Percentiles rank a stretch among this genome's conserved stretches.
phyloP scores from a whole-genome alignment of 805 yeast genomes.

The Metschnikowia reukaufii region DNA sequence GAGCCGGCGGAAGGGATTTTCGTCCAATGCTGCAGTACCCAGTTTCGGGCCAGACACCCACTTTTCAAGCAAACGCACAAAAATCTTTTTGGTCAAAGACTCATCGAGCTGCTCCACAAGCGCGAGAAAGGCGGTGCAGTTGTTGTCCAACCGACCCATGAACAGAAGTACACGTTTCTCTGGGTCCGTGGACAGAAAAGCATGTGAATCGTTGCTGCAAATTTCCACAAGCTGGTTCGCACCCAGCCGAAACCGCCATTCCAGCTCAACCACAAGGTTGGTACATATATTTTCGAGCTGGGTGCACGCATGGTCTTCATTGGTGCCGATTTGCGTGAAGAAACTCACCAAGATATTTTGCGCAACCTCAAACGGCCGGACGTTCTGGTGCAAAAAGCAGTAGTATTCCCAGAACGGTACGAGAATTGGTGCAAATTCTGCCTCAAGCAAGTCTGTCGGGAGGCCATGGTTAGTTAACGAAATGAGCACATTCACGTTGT shows the following conservation, averaged over 20 bases:
- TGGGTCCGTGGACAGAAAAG: conserved; percentile 9
- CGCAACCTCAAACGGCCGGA: conserved; percentile 36
- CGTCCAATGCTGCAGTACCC: conserved; percentile 14
- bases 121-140: conserved; percentile 30
- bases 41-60: conserved; percentile 48
- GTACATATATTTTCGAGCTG: conserved; percentile 32
- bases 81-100: conserved; percentile 44
- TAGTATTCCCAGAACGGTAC: conserved; percentile 47
- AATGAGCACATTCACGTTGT: conserved; percentile 62
- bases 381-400: conserved; percentile 30
- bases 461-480: conserved; percentile 52
- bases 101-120: conserved; percentile 54
- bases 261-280: conserved; percentile 31
- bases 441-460: conserved; percentile 24
- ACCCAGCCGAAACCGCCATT: conserved; percentile 46
- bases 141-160: conserved; percentile 28
- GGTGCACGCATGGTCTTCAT: conserved; percentile 17
- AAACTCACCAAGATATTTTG: conserved; percentile 40
- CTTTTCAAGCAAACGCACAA: conserved; percentile 52
- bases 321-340: conserved; percentile 24
- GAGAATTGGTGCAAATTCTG: conserved; percentile 32
- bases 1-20: conserved; percentile 54
- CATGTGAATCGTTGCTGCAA: conserved; percentile 4
- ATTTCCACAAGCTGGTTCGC: conserved; percentile 40
- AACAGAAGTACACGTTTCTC: conserved; percentile 31